Evolutionary conservation across 768 basidiomycete genomes (phyloP).

Genomic region (Boletus pseudo-olivaceus): DNA sequence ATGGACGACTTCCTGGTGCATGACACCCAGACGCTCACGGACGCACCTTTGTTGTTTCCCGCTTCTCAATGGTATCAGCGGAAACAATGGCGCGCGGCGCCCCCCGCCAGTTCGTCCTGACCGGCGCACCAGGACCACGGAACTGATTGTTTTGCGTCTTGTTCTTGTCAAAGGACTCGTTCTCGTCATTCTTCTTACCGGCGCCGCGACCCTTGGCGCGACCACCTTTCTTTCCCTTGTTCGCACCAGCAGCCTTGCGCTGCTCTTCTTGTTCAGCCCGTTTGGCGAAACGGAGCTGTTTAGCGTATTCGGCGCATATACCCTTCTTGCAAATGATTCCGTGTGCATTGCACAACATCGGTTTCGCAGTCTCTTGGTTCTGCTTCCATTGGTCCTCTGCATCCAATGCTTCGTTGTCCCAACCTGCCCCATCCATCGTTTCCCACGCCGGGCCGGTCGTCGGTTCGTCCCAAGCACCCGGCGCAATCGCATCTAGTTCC

Average conservation of each 20-base stretch:
- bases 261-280: constrained; percentile 18
- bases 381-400: constrained; percentile 24
- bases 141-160: constrained; percentile 16
- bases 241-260: constrained; percentile 10
- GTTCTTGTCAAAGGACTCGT: background rate
- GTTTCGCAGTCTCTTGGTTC: constrained; percentile 4
- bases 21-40: too few species aligned
- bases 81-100: constrained; percentile 27
- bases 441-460: constrained; percentile 1
- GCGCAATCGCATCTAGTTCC: constrained; percentile 27
- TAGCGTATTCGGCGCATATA: constrained; percentile 34
- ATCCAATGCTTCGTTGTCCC: constrained; percentile 20
- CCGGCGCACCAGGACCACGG: constrained; percentile 29
- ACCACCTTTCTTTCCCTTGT: constrained; percentile 21
- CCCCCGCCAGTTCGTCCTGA: constrained; percentile 31
- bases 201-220: constrained; percentile 10
- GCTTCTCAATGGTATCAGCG: constrained; percentile 22
- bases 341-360: constrained; percentile 30
- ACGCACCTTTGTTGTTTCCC: constrained; percentile 18
- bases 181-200: constrained; percentile 8
- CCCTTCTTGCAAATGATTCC: constrained; percentile 35
- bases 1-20: too few species aligned
- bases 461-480: constrained; percentile 18
- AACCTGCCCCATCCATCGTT: background rate
- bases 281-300: constrained; percentile 19